Conservation (phyloP, 148 eudicot genomes). For the Heliosperma pusillum region DNA sequence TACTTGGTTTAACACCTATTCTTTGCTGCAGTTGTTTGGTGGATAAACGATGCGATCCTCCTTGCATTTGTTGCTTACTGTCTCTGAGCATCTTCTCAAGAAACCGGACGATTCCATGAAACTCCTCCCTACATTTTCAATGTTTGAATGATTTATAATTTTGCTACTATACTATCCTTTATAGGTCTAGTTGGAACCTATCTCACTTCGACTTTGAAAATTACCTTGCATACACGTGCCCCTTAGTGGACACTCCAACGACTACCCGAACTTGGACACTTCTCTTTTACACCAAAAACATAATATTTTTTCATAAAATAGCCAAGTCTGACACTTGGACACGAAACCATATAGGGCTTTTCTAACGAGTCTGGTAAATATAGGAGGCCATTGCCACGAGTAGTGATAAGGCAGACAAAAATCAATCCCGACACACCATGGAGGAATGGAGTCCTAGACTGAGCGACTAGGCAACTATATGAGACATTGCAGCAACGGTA, state of each 20-base stretch:
- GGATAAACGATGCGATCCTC: slow-evolving; percentile 45
- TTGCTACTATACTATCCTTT: background rate
- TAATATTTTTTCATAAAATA: background rate
- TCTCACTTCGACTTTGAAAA: background rate
- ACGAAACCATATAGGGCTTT: too few relatives aligned
- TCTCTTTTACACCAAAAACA: background rate
- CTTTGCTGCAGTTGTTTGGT: slow-evolving; percentile 52
- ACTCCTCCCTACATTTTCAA: slow-evolving; percentile 49
- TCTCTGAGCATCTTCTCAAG: slow-evolving; percentile 71
- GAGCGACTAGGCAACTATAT: background rate
- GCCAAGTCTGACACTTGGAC: background rate
- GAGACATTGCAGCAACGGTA: background rate
- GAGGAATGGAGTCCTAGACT: background rate
- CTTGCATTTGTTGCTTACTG: slow-evolving; percentile 59
- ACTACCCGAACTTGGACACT: background rate
- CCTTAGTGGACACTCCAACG: background rate
- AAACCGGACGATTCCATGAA: slow-evolving; percentile 43
- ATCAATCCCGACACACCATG: background rate
- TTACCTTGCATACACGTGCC: background rate
- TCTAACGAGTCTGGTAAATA: too few relatives aligned
- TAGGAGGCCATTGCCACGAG: background rate
- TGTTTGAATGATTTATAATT: background rate
- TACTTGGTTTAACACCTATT: slow-evolving; percentile 72
- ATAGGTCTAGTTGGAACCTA: background rate
- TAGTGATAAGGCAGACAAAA: background rate